Evolutionary conservation across 345 rosid species (phyloP), one percentile per base, ranked within the genome.

Genomic region (Eucalyptus camaldulensis): DNA sequence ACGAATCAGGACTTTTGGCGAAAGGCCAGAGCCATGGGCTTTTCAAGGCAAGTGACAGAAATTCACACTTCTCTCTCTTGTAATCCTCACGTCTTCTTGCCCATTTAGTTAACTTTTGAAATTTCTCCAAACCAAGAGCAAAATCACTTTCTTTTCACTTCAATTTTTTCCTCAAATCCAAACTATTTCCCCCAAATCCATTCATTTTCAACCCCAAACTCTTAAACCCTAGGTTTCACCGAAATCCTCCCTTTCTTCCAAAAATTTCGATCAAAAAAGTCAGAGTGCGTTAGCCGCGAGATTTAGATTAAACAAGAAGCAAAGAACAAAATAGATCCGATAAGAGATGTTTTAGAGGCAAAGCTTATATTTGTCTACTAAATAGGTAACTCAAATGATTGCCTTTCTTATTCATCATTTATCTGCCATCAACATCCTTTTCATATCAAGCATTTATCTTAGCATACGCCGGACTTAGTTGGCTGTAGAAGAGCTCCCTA

Each of bases 201-300:
- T 60, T 60, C 67, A 27, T 27, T 60, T 60, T 60, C 31, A 60
- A 27, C 31, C 67, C 15, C 31, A 60, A 60, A 60, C n/a, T 12
- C 67, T 25, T 60, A 27, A 27, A 60, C 72, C 33, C 37, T 65
- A 65, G 15, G 19, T 65, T 29, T 65, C 37, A n/a, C 19, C 19
- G 0, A 14, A 65, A 65, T 65, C 37, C 72, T 13, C 37, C 72
- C 72, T 13, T 29, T 13, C 72, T 3, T 65, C 72, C 72, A 15
- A 65, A 29, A 65, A 14, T 14, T 4, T 8, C 1, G 0, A 13
- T n/a, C 17, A 31, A 65, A 65, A 15, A 1, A n/a, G 40, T 65
- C 1, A 65, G 0, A n/a, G 40, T n/a, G 2, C 21, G 0, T 14
- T 8, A 4, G 2, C 10, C 11, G 10, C 37, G 8, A 65, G 40